Base-by-base conservation (phyloP, 2,329 filamentous ascomycete species). In the Aspergillus niger region DNA sequence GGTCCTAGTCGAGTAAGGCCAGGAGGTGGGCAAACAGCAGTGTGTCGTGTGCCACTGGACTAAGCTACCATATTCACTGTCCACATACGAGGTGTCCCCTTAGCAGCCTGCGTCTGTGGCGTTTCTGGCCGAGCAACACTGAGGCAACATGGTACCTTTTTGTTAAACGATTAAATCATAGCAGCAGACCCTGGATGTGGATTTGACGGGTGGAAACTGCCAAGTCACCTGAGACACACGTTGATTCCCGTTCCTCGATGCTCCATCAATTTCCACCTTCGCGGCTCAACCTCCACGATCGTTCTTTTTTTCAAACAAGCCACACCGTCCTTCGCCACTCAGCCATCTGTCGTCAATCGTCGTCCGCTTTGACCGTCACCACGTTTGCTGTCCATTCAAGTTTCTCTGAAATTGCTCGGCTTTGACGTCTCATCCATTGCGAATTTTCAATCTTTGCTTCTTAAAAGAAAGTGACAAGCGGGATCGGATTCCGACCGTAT, bases 161-260 rank as follows among this genome's bases (percentile, higher is more conserved):
- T 22, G n/a, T 20, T 43, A n/a, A 36, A 36, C 32, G 11, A 20
- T 17, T 43, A n/a, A 43, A 43, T 43, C 17, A 26, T 28, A n/a
- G 24, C 44, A 15, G 44, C 44, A 36, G 44, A 49, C 44, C 44
- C 44, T 49, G 44, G 26, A 49, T 49, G 44, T 49, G 44, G 44
- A 24, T 28, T 26, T 49, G 44, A 49, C 15, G 44, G 44, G 44
- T 11, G 44, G 44, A 49, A 49, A 30, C 44, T 24, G 44, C 41
- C 44, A 49, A 49, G 44, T 49, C 44, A 49, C 44, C 44, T 49
- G 44, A 49, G 44, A 48, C 24, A 48, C 44, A 49, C 44, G 44
- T 49, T 24, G 44, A 49, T 30, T 28, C 26, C 24, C 13, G 24
- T n/a, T 49, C 11, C 8, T 22, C 22, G 11, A 36, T 36, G 32